Base-by-base conservation (phyloP, 2,329 filamentous ascomycete genomes). In the Aspergillus tamarii region DNA sequence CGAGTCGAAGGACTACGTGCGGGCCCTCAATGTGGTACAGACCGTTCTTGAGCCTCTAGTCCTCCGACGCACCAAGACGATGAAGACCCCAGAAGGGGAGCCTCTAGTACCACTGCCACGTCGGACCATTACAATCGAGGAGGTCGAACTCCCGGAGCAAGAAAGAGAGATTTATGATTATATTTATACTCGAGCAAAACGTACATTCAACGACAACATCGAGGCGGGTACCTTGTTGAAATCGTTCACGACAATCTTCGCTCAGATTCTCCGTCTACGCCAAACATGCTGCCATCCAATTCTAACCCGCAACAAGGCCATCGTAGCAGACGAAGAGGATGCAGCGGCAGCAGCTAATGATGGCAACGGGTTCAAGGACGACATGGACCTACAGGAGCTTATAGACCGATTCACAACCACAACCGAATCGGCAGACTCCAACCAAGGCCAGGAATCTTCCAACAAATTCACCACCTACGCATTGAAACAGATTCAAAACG, bases 11-110 rank as follows among this genome's bases (percentile, higher is more conserved):
- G 91, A 99, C 67, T 97, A 96, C 74, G 88, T 97, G 69, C 89
- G 94, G 5, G 95, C 95, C 0, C 84, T 99, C 9, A 95, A 98
- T 74, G 95, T 99, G 2, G 95, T 99, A 1, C 95, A 99, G 76
- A 99, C 94, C 0, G 94, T 99, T 0, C 81, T 99, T 6, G 95
- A 99, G 74, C 95, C 95, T 9, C 82, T 99, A n/a, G 95, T 99
- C 10, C 88, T 99, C 77, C 88, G 95, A 52, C 87, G 95, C 65
- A 99, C 95, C 0, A 99, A 99, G 76, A 94, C 97, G 66, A 99
- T 99, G 95, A 96, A 93, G 79, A 98, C 93, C 0, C 94, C 95
- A 0, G 88, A 91, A 59, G 95, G 95, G 11, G 84, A 91, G 73
- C 87, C 89, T 8, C 77, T 99, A 4, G 94, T 99, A 1, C 88